Base-by-base conservation (phyloP, 805 yeast species). In the Zygoascus bituminiphila region DNA sequence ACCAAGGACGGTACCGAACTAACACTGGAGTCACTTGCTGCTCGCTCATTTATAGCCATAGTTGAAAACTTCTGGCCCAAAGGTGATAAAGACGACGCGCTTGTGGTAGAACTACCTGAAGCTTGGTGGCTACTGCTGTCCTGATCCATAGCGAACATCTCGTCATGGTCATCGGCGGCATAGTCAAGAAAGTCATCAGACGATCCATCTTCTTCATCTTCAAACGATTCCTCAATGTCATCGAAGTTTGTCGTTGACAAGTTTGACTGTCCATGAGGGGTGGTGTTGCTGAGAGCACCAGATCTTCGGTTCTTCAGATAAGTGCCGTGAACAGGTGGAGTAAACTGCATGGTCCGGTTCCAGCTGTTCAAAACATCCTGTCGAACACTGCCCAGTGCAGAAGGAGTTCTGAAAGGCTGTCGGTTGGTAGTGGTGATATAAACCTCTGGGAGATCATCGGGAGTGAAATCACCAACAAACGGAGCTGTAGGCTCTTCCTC, bases 381-480 rank as follows among this genome's bases (percentile, higher is more conserved):
- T 19, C 46, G 19, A 23, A 42, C 50, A 15, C 42, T 42, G 21
- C 49, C 52, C 26, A 55, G 42, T 22, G 54, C 44, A 9, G 65
- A 53, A n/a, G 66, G 66, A 5, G 65, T 61, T 9, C 66, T 52
- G 45, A 62, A 53, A 2, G 67, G 67, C 49, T 59, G 54, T 22
- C 67, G 55, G 41, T 55, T 52, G 31, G 54, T 51, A 19, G 62
- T 61, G 24, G 66, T 59, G 42, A 55, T 44, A 26, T 53, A 52
- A 25, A 61, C 44, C 26, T 46, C 50, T 10, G 47, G 46, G 26
- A 33, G 49, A 39, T 51, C 22, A 14, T 38, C 44, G 23, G 23
- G 40, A 14, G 49, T 43, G 24, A 48, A 25, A 2, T 47, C 46
- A 20, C 36, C 25, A 7, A 41, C 33, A 12, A 47, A 37, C 35